Evolutionary conservation across 108 stramenopile genomes (phyloP).

Genomic region (Bacterosira constricta): DNA sequence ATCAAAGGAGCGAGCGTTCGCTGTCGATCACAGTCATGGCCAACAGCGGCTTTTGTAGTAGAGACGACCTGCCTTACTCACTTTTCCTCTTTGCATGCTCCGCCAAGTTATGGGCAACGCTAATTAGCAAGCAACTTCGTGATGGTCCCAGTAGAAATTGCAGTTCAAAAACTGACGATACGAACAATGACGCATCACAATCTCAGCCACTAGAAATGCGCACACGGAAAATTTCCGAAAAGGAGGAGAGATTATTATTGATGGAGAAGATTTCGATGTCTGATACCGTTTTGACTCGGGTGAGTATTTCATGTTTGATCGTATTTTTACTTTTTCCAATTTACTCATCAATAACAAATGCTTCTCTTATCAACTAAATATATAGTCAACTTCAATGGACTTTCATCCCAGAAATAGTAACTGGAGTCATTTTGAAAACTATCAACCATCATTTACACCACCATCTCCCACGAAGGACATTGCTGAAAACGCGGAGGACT

Average conservation of each 20-base stretch:
- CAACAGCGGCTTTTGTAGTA: too few species aligned
- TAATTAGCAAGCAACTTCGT: neutral
- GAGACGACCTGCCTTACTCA: neutral
- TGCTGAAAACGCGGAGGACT: neutral
- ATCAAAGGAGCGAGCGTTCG: too few species aligned
- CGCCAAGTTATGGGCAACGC: constrained; percentile 25
- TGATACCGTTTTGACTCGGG: constrained; percentile 31
- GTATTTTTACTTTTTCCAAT: neutral
- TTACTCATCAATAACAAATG: neutral
- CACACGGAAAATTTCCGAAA: neutral
- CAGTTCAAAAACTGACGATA: neutral
- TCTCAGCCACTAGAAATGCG: neutral
- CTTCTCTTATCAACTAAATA: neutral
- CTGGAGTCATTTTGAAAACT: constrained; percentile 69
- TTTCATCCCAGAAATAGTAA: constrained; percentile 72
- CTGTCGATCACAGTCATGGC: too few species aligned
- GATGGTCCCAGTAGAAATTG: neutral
- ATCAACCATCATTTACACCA: constrained; percentile 20
- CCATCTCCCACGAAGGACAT: too few species aligned
- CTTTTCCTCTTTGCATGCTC: constrained; percentile 29
- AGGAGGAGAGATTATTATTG: constrained; percentile 14
- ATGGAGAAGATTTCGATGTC: constrained; percentile 35
- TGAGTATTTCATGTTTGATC: neutral
- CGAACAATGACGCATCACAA: neutral
- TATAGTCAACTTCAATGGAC: constrained; percentile 29